Evolutionary conservation across 768 basidiomycete species (phyloP), one percentile per base, ranked within the genome.

Genomic region (Leccinum sublutescens): DNA sequence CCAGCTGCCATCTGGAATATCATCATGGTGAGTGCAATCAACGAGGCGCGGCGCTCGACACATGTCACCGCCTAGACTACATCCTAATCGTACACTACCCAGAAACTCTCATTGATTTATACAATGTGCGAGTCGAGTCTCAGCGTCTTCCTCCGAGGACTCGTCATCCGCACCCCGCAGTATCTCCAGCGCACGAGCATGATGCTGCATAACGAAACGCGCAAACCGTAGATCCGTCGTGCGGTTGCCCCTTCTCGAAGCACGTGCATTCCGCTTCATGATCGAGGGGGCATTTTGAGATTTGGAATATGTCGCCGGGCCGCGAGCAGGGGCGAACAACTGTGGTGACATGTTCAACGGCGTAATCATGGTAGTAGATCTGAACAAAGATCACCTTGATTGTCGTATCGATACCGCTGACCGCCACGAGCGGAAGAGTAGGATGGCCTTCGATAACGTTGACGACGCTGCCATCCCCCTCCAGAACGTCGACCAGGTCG

Each of bases 401-500:
- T 10, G 91, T 91, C 11, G 79, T 76, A 66, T 95, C 94, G 52
- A 96, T 94, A 1, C 94, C 94, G 69, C 88, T 91, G 48, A 89
- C 86, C 4, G 93, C 92, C n/a, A 93, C 70, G 21, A 95, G 73
- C 0, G 93, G 93, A 15, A 94, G 74, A 47, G 84, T 80, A 0
- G 93, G 79, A 64, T 95, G 92, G 1, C 84, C 85, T 72, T 95
- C 93, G 54, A 96, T 83, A 66, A 89, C 89, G 69, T 95, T 96
- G 15, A 95, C 93, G 3, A 94, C 84, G 53, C 75, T 80, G 23
- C 81, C 79, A 64, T 96, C 93, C 36, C 93, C 93, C 76, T 95
- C 91, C 64, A 91, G 85, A 49, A 96, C 85, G 14, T 88, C 90
- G 55, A 85, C 82, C 10, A 95, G 72, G 12, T 71, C 71, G 0